A percentile compares a stretch with the other conserved stretches of the same genome.
phyloP scores from a whole-genome alignment of 345 rosid species.

The Carallia brachiata region DNA sequence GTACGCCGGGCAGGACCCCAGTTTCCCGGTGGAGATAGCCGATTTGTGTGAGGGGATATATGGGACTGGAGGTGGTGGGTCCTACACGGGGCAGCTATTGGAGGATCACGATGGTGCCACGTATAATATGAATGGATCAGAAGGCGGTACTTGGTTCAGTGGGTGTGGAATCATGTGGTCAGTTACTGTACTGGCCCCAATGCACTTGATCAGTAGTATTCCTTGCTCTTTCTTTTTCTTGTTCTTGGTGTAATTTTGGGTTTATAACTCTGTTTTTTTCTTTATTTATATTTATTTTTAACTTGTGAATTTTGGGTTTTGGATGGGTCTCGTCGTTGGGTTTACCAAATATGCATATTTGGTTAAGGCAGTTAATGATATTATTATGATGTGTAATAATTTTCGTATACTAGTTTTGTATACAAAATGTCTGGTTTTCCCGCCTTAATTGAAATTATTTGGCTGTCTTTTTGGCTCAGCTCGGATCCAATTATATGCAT shows the following conservation, averaged over 20 bases:
- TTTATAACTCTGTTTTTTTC: background rate
- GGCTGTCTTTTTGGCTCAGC: no score
- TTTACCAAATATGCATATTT: conserved; percentile 2
- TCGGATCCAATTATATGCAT: no score
- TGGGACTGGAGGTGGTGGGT: conserved; percentile 97
- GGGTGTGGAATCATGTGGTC: conserved; percentile 84
- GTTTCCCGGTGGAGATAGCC: conserved; percentile 84
- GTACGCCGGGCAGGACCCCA: conserved; percentile 94
- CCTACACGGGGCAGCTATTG: conserved; percentile 84
- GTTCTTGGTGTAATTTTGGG: background rate
- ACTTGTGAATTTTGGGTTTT: conserved; percentile 6
- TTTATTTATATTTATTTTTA: background rate
- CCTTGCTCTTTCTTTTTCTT: background rate
- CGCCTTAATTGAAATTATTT: conserved; percentile 1
- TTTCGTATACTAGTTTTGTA: conserved; percentile 23
- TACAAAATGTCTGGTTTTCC: conserved; percentile 13
- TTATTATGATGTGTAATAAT: conserved; percentile 35
- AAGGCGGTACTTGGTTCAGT: conserved; percentile 86
- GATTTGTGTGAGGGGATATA: conserved; percentile 97
- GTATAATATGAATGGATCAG: conserved; percentile 77
- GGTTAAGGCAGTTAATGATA: conserved; percentile 33
- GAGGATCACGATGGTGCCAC: conserved; percentile 71
- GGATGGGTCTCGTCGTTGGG: conserved; percentile 2
- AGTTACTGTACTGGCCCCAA: conserved; percentile 94
- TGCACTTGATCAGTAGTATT: conserved; percentile 61